These are phyloP conservation scores for Pseudovirgaria hyperparasitica DNA, from an alignment of 2,329 filamentous ascomycete genomes.

Conservation along the genomic window DNA sequence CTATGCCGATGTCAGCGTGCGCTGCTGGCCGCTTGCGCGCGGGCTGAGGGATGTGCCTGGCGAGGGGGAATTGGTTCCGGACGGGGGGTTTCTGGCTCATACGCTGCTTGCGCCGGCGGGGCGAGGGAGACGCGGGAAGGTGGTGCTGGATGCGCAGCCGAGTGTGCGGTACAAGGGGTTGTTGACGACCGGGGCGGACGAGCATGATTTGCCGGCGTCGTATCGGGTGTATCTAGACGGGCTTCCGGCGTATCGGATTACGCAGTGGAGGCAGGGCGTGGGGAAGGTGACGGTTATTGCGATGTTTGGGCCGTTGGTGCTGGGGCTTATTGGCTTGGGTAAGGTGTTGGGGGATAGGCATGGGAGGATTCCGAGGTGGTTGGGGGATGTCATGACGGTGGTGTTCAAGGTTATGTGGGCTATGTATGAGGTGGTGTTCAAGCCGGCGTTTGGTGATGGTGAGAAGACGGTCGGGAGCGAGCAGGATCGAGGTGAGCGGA, in stretches of 20 bases:
- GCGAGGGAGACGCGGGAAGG: constrained; percentile 12
- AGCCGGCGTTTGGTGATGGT: constrained; percentile 68
- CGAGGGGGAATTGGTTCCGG: constrained; percentile 45
- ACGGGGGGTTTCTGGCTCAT: constrained; percentile 63
- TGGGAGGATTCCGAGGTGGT: constrained; percentile 57
- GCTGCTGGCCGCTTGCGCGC: constrained; percentile 61
- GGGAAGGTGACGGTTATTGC: constrained; percentile 51
- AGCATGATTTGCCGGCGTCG: constrained; percentile 65
- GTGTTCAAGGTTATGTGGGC: constrained; percentile 49
- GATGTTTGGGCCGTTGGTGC: constrained; percentile 46
- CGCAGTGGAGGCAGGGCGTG: constrained; percentile 50
- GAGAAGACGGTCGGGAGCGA: constrained; percentile 46
- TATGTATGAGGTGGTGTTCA: constrained; percentile 52
- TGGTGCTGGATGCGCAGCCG: constrained; percentile 53
- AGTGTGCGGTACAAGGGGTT: constrained; percentile 74
- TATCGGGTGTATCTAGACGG: constrained; percentile 63
- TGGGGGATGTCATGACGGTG: constrained; percentile 38
- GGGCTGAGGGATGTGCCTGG: too few species aligned
- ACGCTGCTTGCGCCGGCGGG: constrained; percentile 61
- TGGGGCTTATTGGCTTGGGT: constrained; percentile 38
- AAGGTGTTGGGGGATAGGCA: constrained; percentile 47
- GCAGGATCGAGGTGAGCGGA: constrained; percentile 6
- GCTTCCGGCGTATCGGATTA: constrained; percentile 59
- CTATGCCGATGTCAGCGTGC: constrained; percentile 75
- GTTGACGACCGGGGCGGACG: constrained; percentile 62